Conservation (phyloP, 257 asterid genomes). For the Salvia miltiorrhiza region DNA sequence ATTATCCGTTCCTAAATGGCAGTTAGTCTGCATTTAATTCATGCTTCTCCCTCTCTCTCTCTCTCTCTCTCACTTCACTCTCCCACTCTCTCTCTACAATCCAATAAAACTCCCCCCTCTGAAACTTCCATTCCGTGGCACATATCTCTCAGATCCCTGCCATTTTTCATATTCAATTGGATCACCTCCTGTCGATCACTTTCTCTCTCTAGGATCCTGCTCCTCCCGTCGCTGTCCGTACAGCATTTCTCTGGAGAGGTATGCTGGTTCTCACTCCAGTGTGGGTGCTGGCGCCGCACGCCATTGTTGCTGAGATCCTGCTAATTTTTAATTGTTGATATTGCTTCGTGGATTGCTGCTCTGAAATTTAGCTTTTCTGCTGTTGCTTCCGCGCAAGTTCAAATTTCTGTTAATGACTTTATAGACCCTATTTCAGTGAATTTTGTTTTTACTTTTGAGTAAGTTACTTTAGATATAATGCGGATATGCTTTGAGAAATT, state of each 20-base stretch:
- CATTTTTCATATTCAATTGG: conserved; percentile 15
- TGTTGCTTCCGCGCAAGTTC: not conserved
- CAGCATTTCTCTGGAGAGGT: conserved; percentile 24
- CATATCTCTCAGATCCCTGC: conserved; percentile 29
- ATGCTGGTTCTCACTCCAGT: conserved; percentile 5
- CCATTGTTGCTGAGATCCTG: conserved; percentile 7
- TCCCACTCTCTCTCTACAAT: conserved; percentile 26
- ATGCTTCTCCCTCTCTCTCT: conserved; percentile 24
- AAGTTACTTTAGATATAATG: not conserved
- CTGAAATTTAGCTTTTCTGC: not conserved
- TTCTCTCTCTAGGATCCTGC: conserved; percentile 22
- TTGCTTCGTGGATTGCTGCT: not conserved
- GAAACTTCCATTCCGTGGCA: conserved; percentile 4
- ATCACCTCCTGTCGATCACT: not conserved
- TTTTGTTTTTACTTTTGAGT: not conserved
- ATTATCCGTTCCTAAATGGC: conserved; percentile 35
- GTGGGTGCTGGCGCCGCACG: not conserved
- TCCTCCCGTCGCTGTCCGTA: conserved; percentile 3
- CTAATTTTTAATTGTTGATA: not conserved
- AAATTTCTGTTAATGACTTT: not conserved
- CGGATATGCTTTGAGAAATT: not conserved
- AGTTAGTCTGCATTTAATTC: conserved; percentile 56
- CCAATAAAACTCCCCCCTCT: conserved; percentile 10
- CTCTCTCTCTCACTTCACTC: no score
- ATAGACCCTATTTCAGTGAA: not conserved